Evolutionary conservation across 2,329 filamentous ascomycete genomes (phyloP).

Genomic region (Chalaropsis thielavioides): DNA sequence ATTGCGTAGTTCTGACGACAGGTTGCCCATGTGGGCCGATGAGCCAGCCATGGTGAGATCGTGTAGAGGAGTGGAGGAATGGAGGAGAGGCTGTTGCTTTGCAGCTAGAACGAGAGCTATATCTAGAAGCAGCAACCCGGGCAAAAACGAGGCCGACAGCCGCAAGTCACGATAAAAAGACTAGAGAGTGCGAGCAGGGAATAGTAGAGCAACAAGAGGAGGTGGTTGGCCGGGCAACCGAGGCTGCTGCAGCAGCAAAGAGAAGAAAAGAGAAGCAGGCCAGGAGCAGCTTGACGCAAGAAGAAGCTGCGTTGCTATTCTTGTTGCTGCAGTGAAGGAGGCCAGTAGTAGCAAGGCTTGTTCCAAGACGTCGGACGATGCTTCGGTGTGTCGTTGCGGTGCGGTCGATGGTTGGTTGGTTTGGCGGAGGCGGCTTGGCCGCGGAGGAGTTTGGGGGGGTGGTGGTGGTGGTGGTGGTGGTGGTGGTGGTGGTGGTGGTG

Average conservation of each 20-base stretch:
- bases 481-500: no score
- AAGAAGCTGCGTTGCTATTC: no score
- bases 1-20: conserved; percentile 20
- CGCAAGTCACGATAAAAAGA: not conserved
- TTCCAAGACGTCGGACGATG: not conserved
- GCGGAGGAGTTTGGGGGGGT: not conserved
- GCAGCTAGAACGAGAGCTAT: not conserved
- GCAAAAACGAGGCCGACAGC: not conserved
- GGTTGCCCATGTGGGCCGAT: conserved; percentile 13
- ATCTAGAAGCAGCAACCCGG: not conserved
- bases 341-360: not conserved
- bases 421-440: not conserved
- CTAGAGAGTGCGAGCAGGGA: not conserved
- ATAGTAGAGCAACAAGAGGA: not conserved
- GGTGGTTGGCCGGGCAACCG: not conserved
- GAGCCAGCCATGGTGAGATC: not conserved
- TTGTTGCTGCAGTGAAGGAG: no score
- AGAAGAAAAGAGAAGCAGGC: no score
- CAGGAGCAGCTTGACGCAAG: no score
- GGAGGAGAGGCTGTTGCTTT: not conserved
- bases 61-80: not conserved
- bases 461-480: no score
- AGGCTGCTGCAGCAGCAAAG: not conserved
- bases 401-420: not conserved
- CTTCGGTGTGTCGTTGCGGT: not conserved